Percentiles rank a stretch among this genome's conserved stretches.
Evolutionary conservation across 495 filamentous ascomycete genomes (phyloP).

Genomic region (Parmelia sp.): DNA sequence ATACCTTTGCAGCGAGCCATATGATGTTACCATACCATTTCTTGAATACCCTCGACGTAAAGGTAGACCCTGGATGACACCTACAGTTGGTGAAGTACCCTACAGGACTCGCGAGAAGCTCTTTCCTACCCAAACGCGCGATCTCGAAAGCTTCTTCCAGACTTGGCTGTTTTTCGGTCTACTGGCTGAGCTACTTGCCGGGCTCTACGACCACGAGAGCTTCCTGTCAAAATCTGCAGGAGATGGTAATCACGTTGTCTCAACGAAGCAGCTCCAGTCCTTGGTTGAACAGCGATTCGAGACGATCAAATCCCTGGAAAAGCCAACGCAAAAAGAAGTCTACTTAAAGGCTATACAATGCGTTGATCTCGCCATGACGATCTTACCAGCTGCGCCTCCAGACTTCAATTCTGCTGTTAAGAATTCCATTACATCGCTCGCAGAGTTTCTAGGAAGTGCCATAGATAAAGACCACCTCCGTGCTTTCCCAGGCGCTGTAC

Average conservation of each 20-base stretch:
- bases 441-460: conserved; percentile 3
- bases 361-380: neutral
- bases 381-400: neutral
- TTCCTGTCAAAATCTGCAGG: neutral
- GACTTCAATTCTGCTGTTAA: conserved; percentile 1
- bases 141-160: conserved; percentile 12
- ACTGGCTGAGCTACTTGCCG: conserved; percentile 8
- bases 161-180: conserved; percentile 15
- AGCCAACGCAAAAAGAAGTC: neutral
- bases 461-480: neutral
- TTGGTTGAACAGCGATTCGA: neutral
- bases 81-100: neutral
- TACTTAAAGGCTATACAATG: neutral
- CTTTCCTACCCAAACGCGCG: neutral
- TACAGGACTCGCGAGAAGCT: neutral
- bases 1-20: conserved; percentile 9
- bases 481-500: neutral
- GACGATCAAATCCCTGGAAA: neutral
- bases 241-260: neutral
- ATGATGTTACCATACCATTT: conserved; percentile 14
- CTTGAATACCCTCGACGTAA: conserved; percentile 4
- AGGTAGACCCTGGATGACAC: conserved; percentile 10
- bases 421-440: conserved; percentile 2
- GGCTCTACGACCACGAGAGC: neutral
- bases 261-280: conserved; percentile 4